A percentile compares a stretch with the other conserved stretches of the same genome.
phyloP scores from a whole-genome alignment of 495 filamentous ascomycete species.

The Penicillium longicatenatum region DNA sequence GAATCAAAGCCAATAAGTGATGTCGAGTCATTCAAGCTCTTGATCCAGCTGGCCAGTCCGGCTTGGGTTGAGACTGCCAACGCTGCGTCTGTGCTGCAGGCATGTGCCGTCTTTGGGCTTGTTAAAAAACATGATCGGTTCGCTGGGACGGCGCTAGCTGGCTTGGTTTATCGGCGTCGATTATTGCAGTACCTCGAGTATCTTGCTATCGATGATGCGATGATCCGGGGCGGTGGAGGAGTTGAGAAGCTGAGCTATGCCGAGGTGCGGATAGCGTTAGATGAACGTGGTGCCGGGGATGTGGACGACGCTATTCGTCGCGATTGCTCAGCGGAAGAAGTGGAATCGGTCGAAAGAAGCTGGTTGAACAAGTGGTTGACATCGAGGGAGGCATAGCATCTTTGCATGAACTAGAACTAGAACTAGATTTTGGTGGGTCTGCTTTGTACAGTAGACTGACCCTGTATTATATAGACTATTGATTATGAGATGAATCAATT shows the following conservation, averaged over 20 bases:
- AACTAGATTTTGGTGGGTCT: background rate
- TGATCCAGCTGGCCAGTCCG: constrained; percentile 26
- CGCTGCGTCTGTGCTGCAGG: constrained; percentile 35
- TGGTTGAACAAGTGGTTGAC: constrained; percentile 45
- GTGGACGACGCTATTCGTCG: constrained; percentile 10
- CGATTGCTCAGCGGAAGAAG: constrained; percentile 2
- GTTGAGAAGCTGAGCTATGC: constrained; percentile 48
- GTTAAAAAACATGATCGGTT: constrained; percentile 42
- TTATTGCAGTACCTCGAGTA: constrained; percentile 51
- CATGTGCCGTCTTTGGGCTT: constrained; percentile 49
- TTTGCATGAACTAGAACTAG: background rate
- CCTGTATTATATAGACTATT: background rate
- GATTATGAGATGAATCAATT: background rate
- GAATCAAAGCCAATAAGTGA: background rate
- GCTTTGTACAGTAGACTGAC: background rate
- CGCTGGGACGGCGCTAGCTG: constrained; percentile 21
- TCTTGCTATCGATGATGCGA: constrained; percentile 58
- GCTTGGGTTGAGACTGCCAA: constrained; percentile 25
- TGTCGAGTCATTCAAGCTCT: constrained; percentile 29
- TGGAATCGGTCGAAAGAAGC: constrained; percentile 27
- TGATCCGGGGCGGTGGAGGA: constrained; percentile 56
- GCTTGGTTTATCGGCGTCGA: constrained; percentile 41
- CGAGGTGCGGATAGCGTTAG: constrained; percentile 60
- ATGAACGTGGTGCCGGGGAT: constrained; percentile 47
- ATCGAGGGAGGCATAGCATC: background rate